Conservation (phyloP, 192 early-diverging fungal species). For the Spinellus fusiger region DNA sequence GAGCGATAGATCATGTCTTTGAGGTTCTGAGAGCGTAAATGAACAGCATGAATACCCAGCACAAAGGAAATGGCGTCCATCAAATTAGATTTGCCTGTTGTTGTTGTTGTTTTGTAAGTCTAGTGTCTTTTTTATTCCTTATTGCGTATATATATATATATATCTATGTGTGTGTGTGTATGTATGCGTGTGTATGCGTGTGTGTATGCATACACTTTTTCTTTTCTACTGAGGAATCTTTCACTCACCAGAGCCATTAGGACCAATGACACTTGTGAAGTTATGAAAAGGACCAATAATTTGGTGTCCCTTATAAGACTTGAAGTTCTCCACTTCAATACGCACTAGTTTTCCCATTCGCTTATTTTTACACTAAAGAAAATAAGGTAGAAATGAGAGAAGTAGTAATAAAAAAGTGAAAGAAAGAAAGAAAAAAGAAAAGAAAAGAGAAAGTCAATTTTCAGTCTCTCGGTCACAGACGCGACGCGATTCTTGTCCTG, state of each 20-base stretch:
- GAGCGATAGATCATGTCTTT: constrained; percentile 89
- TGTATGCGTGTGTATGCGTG: background rate
- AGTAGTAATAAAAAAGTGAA: background rate
- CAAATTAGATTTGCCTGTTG: constrained; percentile 89
- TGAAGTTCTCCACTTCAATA: constrained; percentile 97
- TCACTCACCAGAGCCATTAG: constrained; percentile 84
- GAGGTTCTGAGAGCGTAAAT: constrained; percentile 84
- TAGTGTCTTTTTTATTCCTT: background rate
- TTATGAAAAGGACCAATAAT: constrained; percentile 90
- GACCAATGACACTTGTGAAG: constrained; percentile 94
- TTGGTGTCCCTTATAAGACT: constrained; percentile 95
- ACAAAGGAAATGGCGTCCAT: constrained; percentile 99
- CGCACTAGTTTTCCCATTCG: constrained; percentile 83
- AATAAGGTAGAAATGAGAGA: constrained; percentile 1
- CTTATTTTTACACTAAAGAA: too few relatives aligned
- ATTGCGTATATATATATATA: background rate
- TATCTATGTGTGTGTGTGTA: background rate
- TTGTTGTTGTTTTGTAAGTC: background rate
- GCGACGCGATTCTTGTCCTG: too few relatives aligned
- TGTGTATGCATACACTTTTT: background rate
- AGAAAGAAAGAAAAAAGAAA: background rate
- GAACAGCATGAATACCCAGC: constrained; percentile 87
- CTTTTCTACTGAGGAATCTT: background rate
- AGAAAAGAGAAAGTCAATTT: background rate
- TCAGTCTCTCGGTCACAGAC: too few relatives aligned